Evolutionary conservation across 306 rosid species (phyloP), one percentile per base, ranked within the genome.

Genomic region (Cicer judaicum): DNA sequence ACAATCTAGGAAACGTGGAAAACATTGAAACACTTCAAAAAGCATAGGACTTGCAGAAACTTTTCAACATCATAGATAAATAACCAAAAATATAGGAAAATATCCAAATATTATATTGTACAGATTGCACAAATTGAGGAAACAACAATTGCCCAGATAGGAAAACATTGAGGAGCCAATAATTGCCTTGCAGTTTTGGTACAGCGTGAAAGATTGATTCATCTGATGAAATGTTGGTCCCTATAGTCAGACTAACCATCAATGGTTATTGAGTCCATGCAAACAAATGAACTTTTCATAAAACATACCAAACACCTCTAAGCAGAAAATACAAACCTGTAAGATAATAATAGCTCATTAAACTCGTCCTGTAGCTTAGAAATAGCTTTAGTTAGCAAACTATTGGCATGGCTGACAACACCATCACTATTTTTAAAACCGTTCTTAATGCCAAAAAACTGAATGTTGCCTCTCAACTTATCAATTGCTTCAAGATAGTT

Each of bases 321-420:
- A 48, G 56, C 14, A 36, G 74, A 64, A 67, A 77, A 69, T 64
- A 80, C 83, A 75, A 83, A 94, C 98, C 99, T 94, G 80, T 90
- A 92, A 69, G 94, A 87, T 52, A 52, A 68, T 73, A 94, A 79
- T 43, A 89, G 85, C 84, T 89, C 88, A 82, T 79, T 90, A 73
- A 94, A 92, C 83, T 92, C 97, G 6, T 89, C 98, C 84, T 94
- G 96, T 55, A 92, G 89, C 80, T 94, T 94, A 13, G 96, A 92
- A 83, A 94, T 87, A 76, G 97, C 96, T 82, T 90, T 90, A 59
- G 88, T 74, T 53, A 92, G 90, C 86, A 87, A 77, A 80, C 64
- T 83, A 83, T 87, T 94, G 62, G 96, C 88, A 75, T 92, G 92
- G 78, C 41, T 80, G 75, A 89, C 75, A 52, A 92, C 88, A 38